Evolutionary conservation across 306 rosid species (phyloP).

Genomic region (Clitoria ternatea): DNA sequence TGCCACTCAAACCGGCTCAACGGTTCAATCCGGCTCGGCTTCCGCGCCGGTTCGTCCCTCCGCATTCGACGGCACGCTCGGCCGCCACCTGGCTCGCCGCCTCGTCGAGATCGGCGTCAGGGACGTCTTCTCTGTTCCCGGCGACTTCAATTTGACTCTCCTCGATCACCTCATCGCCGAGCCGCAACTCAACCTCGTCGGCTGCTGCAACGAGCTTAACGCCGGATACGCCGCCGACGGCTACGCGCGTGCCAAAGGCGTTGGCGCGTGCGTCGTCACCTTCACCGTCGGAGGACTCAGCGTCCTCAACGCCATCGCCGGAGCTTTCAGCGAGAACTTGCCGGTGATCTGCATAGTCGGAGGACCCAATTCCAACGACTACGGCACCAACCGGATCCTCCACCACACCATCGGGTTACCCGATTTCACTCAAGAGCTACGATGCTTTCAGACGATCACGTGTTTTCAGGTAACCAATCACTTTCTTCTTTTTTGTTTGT

Average conservation of each 20-base stretch:
- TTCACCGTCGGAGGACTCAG: conserved; percentile 96
- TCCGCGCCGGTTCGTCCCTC: conserved; percentile 23
- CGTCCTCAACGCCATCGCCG: conserved; percentile 83
- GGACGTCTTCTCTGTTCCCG: conserved; percentile 82
- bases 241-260: conserved; percentile 74
- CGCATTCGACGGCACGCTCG: conserved; percentile 43
- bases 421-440: conserved; percentile 74
- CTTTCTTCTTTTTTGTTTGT: neutral
- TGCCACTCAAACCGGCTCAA: conserved; percentile 27
- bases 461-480: conserved; percentile 52
- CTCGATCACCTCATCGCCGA: conserved; percentile 73
- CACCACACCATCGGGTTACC: conserved; percentile 83
- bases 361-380: conserved; percentile 85
- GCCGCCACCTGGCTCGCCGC: conserved; percentile 69
- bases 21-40: conserved; percentile 18
- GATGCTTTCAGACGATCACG: conserved; percentile 73
- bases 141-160: conserved; percentile 81
- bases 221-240: conserved; percentile 93
- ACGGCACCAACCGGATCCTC: conserved; percentile 76
- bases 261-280: conserved; percentile 83
- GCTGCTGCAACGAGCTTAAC: conserved; percentile 94
- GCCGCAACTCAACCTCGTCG: conserved; percentile 63
- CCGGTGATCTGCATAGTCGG: conserved; percentile 80
- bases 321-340: conserved; percentile 76
- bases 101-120: conserved; percentile 57